A percentile compares a stretch with the other conserved stretches of the same genome.
Conservation (phyloP, 2,329 filamentous ascomycete species). For the Monilinia fructigena region DNA sequence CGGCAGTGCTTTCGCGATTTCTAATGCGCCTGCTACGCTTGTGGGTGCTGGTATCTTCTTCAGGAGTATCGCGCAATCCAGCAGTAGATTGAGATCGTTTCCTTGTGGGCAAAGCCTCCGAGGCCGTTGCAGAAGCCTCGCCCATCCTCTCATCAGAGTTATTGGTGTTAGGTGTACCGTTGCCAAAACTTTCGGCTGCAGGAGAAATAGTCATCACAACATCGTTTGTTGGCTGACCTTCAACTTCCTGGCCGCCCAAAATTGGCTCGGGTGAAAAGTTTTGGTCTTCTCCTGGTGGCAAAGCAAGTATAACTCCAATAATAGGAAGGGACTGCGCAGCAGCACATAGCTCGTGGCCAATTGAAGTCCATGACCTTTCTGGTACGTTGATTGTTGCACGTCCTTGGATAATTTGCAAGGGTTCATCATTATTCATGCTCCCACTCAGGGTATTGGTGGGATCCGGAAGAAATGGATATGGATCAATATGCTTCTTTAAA, state of each 20-base stretch:
- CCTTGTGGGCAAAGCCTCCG: constrained; percentile 44
- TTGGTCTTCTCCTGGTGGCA: constrained; percentile 29
- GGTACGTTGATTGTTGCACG: constrained; percentile 30
- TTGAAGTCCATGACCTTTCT: constrained; percentile 34
- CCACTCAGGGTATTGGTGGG: constrained; percentile 41
- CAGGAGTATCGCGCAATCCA: constrained; percentile 54
- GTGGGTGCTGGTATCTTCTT: constrained; percentile 57
- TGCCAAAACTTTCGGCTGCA: constrained; percentile 26
- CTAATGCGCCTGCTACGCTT: constrained; percentile 66
- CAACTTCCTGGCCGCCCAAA: neutral
- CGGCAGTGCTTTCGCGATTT: constrained; percentile 54
- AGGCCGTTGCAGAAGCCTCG: constrained; percentile 31
- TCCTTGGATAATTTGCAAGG: constrained; percentile 23
- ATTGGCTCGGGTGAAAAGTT: constrained; percentile 4
- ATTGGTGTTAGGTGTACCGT: constrained; percentile 25
- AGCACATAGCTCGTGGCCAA: constrained; percentile 35
- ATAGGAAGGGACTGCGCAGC: constrained; percentile 29
- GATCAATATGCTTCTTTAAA: constrained; percentile 57
- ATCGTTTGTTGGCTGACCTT: constrained; percentile 37
- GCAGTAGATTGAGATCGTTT: constrained; percentile 64
- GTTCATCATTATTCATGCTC: constrained; percentile 11
- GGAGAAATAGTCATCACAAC: constrained; percentile 32
- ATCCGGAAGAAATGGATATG: constrained; percentile 61
- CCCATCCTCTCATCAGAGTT: constrained; percentile 29
- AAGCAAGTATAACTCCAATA: constrained; percentile 29